Conservation (phyloP, 208 protist species). For the Trypanosoma cruzi region DNA sequence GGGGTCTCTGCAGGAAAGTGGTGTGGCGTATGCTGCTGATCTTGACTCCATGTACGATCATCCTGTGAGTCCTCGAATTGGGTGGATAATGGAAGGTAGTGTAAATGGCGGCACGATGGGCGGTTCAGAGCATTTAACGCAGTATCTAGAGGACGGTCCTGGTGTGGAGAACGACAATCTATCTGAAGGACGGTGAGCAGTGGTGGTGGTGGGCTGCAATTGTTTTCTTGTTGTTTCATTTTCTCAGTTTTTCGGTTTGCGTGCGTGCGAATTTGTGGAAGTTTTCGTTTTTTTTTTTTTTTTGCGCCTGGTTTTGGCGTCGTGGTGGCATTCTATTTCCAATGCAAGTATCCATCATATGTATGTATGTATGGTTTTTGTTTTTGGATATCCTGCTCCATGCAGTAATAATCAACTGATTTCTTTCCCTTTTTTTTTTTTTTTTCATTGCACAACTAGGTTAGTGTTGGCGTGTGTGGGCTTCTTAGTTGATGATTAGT, state of each 20-base stretch:
- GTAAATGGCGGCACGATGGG: conserved; percentile 74
- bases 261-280: background rate
- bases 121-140: conserved; percentile 31
- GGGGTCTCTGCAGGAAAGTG: conserved; percentile 80
- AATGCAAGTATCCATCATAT: too few species aligned
- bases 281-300: conserved; percentile 6
- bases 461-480: background rate
- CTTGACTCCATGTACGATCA: conserved; percentile 89
- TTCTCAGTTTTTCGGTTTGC: background rate
- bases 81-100: conserved; percentile 68
- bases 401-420: conserved; percentile 12
- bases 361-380: background rate
- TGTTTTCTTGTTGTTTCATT: background rate
- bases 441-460: background rate
- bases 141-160: conserved; percentile 58
- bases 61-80: conserved; percentile 64
- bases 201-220: background rate
- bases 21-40: conserved; percentile 78
- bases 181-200: background rate
- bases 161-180: conserved; percentile 49
- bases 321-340: too few species aligned
- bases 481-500: background rate
- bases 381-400: background rate
- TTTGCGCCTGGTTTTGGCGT: too few species aligned
- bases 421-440: conserved; percentile 18